These are phyloP conservation scores for Rhizopogon salebrosus DNA, from an alignment of 768 basidiomycete species.

Conservation along the genomic window DNA sequence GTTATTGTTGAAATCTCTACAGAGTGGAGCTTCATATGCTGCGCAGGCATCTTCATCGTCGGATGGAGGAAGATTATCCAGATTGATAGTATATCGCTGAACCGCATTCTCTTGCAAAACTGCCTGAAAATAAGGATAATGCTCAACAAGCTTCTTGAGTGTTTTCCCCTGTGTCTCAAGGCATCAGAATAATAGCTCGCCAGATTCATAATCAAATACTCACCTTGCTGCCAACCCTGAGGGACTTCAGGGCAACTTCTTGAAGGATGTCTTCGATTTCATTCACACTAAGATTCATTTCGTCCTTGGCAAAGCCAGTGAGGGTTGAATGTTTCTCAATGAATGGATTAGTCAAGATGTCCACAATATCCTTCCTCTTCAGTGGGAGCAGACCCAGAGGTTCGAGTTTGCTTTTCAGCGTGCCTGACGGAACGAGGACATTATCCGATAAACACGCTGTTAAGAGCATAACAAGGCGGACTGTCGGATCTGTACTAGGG, in stretches of 20 bases:
- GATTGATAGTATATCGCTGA: constrained; percentile 42
- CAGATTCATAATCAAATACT: background rate
- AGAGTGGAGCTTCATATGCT: constrained; percentile 46
- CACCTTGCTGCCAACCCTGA: constrained; percentile 55
- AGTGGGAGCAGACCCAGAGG: constrained; percentile 50
- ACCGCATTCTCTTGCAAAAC: constrained; percentile 42
- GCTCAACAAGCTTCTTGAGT: constrained; percentile 50
- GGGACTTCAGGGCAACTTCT: constrained; percentile 55
- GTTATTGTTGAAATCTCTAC: constrained; percentile 43
- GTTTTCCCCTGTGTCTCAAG: constrained; percentile 52
- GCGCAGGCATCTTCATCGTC: constrained; percentile 43
- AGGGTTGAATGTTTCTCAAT: constrained; percentile 52
- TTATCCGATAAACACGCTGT: constrained; percentile 47
- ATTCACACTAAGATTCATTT: constrained; percentile 36
- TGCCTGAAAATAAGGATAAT: constrained; percentile 33
- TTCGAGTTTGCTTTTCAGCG: constrained; percentile 45
- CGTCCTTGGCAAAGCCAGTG: constrained; percentile 43
- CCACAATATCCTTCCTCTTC: constrained; percentile 51
- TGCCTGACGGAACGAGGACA: constrained; percentile 16
- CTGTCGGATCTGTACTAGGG: constrained; percentile 52
- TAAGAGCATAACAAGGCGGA: constrained; percentile 71
- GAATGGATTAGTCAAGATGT: constrained; percentile 65
- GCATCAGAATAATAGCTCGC: background rate
- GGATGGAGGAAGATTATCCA: constrained; percentile 52
- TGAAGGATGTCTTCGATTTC: constrained; percentile 45